phyloP scores from a whole-genome alignment of 2,329 filamentous ascomycete species.

The Colletotrichum orchidophilum region DNA sequence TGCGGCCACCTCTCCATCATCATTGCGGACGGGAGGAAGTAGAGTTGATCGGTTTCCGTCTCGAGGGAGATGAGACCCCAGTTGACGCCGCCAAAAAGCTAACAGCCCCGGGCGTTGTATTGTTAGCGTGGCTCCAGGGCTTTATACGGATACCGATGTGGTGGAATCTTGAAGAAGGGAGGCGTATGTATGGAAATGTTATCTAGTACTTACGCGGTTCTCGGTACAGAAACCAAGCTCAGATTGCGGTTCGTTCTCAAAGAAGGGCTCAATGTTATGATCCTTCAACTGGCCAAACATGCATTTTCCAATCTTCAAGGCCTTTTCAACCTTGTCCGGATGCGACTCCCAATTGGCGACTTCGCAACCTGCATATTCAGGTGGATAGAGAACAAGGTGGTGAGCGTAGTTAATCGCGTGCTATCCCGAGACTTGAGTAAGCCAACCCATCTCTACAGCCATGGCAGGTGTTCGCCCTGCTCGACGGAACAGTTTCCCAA shows the following conservation, averaged over 20 bases:
- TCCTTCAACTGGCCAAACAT: background rate
- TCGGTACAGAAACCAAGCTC: background rate
- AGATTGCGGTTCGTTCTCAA: background rate
- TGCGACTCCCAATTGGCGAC: background rate
- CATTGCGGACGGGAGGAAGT: background rate
- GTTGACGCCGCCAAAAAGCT: constrained; percentile 15
- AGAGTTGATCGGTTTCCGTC: background rate
- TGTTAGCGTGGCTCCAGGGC: background rate
- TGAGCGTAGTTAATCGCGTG: constrained; percentile 1
- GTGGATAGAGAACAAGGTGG: background rate
- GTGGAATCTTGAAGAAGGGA: background rate
- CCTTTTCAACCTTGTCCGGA: background rate
- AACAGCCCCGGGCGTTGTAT: background rate
- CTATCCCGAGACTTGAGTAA: background rate
- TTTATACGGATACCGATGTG: background rate
- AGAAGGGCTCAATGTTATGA: background rate
- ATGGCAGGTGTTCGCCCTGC: background rate
- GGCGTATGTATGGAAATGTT: background rate
- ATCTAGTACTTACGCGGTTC: background rate
- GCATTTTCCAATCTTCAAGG: background rate
- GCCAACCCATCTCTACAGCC: background rate
- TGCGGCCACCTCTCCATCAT: constrained; percentile 6
- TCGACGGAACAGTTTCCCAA: background rate
- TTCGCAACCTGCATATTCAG: background rate
- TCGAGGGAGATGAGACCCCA: background rate